phyloP scores from a whole-genome alignment of 2,329 filamentous ascomycete species.

The Purpureocillium lavendulum region DNA sequence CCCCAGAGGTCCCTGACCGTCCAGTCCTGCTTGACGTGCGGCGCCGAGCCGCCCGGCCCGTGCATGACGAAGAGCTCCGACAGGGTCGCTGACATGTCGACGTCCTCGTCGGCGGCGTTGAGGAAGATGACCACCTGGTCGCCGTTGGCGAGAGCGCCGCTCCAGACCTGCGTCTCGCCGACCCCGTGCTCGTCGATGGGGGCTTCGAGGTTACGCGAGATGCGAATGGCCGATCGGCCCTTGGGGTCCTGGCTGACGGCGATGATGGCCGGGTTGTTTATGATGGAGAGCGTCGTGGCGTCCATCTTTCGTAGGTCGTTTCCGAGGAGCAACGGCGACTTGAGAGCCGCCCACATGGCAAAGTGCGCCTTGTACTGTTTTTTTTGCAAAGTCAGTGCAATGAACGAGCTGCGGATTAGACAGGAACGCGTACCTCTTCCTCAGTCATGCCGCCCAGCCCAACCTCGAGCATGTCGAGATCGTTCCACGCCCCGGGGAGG shows the following conservation, averaged over 20 bases:
- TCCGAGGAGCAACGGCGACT: constrained; percentile 34
- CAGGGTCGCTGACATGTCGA: constrained; percentile 6
- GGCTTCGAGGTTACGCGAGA: neutral
- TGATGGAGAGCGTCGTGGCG: constrained; percentile 10
- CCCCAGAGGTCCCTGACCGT: constrained; percentile 2
- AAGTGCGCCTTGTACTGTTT: constrained; percentile 24
- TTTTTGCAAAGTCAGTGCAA: neutral
- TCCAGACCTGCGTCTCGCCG: constrained; percentile 12
- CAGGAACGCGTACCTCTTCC: constrained; percentile 1
- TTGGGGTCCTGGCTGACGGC: constrained; percentile 26
- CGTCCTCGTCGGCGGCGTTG: constrained; percentile 5
- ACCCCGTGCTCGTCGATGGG: too few relatives aligned
- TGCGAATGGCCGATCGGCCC: constrained; percentile 13
- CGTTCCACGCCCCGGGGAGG: constrained; percentile 6
- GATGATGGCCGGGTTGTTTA: constrained; percentile 14
- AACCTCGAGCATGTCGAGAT: constrained; percentile 6
- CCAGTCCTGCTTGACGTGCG: constrained; percentile 1
- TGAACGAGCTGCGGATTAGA: neutral
- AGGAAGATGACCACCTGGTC: constrained; percentile 6
- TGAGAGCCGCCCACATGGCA: constrained; percentile 35
- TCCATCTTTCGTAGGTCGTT: constrained; percentile 21
- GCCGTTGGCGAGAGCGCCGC: neutral
- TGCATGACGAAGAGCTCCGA: constrained; percentile 5
- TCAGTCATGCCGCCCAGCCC: constrained; percentile 6
- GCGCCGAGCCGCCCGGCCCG: constrained; percentile 3